Conservation (phyloP, 768 basidiomycete genomes). For the Calocybe cyanea region DNA sequence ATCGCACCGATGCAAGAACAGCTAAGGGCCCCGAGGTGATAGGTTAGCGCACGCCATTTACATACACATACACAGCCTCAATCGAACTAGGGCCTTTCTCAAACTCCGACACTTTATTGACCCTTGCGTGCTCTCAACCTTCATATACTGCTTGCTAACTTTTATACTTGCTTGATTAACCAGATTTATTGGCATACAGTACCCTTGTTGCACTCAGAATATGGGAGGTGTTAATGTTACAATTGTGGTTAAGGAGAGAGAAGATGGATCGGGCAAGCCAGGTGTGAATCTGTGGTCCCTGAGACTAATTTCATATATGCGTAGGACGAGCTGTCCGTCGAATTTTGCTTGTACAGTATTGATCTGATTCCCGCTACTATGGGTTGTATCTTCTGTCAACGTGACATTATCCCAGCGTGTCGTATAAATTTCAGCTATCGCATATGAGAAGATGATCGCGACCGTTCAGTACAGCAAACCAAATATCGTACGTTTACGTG, state of each 20-base stretch:
- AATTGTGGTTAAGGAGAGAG: too few relatives aligned
- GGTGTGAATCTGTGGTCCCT: slow-evolving; percentile 2
- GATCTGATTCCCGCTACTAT: background rate
- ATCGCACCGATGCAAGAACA: background rate
- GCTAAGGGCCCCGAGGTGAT: background rate
- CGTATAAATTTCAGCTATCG: too few relatives aligned
- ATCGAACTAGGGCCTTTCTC: background rate
- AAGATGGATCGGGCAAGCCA: background rate
- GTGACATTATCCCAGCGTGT: too few relatives aligned
- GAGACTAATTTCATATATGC: background rate
- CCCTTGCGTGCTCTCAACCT: background rate
- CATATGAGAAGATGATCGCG: too few relatives aligned
- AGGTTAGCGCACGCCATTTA: background rate
- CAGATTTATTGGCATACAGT: too few relatives aligned
- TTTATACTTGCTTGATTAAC: too few relatives aligned
- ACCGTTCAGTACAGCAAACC: too few relatives aligned
- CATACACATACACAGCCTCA: background rate
- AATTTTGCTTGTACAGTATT: background rate
- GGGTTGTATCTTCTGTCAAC: too few relatives aligned
- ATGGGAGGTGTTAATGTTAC: too few relatives aligned
- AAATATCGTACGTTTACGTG: too few relatives aligned
- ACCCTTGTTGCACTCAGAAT: too few relatives aligned
- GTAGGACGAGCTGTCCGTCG: background rate
- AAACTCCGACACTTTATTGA: slow-evolving; percentile 6
- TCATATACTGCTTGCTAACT: too few relatives aligned